Conservation (phyloP, 352 stramenopile species). For the Phytophthora hibernalis region DNA sequence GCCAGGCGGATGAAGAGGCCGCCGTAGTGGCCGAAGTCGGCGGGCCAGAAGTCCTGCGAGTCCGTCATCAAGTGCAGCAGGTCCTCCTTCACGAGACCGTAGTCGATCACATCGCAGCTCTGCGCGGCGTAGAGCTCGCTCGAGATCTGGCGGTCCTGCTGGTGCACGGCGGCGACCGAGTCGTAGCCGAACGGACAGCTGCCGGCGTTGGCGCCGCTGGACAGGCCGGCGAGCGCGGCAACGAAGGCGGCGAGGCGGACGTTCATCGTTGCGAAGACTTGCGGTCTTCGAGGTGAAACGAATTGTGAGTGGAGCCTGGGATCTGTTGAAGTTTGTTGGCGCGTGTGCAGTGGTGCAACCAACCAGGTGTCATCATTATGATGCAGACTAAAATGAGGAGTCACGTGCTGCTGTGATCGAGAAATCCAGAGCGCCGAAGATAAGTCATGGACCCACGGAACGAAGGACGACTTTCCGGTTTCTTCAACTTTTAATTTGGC, state of each 20-base stretch:
- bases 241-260: constrained; percentile 42
- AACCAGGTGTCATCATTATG: background rate
- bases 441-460: constrained; percentile 9
- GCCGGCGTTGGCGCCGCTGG: constrained; percentile 20
- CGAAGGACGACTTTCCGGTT: background rate
- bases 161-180: constrained; percentile 29
- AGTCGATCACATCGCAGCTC: constrained; percentile 50
- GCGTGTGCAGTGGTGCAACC: background rate
- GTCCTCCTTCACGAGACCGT: constrained; percentile 70
- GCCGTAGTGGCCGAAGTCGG: constrained; percentile 90
- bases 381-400: background rate
- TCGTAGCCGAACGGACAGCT: constrained; percentile 53
- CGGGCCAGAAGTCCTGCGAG: constrained; percentile 84
- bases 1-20: constrained; percentile 87
- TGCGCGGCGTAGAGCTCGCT: constrained; percentile 37
- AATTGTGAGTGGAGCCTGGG: constrained; percentile 27
- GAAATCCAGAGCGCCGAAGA: background rate
- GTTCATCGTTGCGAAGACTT: constrained; percentile 43
- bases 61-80: constrained; percentile 73
- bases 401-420: background rate
- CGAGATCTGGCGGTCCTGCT: constrained; percentile 42
- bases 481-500: background rate
- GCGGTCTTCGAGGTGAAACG: constrained; percentile 23
- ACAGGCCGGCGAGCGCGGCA: constrained; percentile 36
- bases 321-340: constrained; percentile 1